Conservation (phyloP, 1,284 basidiomycete genomes). For the Cryptococcus maquisensis region DNA sequence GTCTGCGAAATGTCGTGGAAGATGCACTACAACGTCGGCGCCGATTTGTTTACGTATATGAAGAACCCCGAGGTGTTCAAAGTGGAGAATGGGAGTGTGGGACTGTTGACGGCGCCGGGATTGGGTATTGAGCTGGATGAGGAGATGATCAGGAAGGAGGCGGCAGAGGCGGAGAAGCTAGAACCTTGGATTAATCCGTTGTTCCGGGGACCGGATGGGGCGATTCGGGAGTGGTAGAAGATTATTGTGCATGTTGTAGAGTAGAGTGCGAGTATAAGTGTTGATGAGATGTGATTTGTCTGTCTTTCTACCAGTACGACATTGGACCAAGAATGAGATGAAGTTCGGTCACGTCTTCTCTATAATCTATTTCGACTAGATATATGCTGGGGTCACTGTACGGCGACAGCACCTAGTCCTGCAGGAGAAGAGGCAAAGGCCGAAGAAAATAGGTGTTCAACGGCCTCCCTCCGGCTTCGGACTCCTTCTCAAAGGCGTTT, state of each 20-base stretch:
- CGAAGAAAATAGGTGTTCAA: too few species aligned
- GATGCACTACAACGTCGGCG: constrained; percentile 69
- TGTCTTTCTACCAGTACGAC: not conserved
- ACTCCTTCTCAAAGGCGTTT: constrained; percentile 55
- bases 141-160: constrained; percentile 56
- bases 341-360: too few species aligned
- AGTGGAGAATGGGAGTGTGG: constrained; percentile 60
- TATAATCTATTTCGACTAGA: not conserved
- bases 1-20: constrained; percentile 49
- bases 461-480: too few species aligned
- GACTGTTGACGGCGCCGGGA: constrained; percentile 59
- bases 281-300: not conserved
- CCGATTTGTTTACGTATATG: constrained; percentile 63
- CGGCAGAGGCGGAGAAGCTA: constrained; percentile 49
- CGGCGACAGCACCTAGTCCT: too few species aligned
- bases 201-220: constrained; percentile 58
- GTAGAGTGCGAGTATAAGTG: not conserved
- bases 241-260: not conserved
- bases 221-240: constrained; percentile 56
- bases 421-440: too few species aligned
- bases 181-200: constrained; percentile 58
- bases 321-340: not conserved
- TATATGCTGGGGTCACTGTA: too few species aligned
- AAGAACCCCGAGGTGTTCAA: constrained; percentile 57
- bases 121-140: constrained; percentile 69